A percentile compares a stretch with the other conserved stretches of the same genome.
phyloP scores from a whole-genome alignment of 139 green algal species.

The Chlamydomonas applanata region DNA sequence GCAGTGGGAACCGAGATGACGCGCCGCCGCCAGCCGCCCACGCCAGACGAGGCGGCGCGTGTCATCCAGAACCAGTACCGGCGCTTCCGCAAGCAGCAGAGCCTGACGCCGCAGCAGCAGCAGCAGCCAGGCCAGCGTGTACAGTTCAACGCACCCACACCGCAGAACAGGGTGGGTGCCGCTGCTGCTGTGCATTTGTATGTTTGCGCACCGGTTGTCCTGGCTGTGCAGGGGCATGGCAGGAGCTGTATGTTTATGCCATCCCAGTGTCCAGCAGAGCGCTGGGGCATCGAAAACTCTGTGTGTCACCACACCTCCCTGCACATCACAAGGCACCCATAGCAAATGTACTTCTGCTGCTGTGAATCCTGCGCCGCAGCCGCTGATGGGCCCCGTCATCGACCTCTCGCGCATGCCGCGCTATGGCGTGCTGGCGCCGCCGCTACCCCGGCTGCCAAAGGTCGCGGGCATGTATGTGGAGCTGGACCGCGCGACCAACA shows the following conservation, averaged over 20 bases:
- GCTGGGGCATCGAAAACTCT: too few relatives aligned
- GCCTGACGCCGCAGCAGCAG: too few relatives aligned
- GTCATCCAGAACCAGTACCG: constrained; percentile 39
- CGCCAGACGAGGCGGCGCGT: constrained; percentile 17
- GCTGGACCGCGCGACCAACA: constrained; percentile 24
- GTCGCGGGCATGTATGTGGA: constrained; percentile 7
- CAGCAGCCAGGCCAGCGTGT: not conserved
- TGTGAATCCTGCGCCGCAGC: not conserved
- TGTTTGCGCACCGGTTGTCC: too few relatives aligned
- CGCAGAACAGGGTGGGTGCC: not conserved
- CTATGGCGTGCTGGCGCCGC: constrained; percentile 36
- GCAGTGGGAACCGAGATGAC: constrained; percentile 12
- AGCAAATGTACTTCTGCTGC: too few relatives aligned
- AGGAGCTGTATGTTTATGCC: not conserved
- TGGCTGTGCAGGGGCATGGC: not conserved
- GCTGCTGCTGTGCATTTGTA: not conserved
- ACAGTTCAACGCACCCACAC: not conserved
- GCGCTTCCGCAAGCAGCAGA: constrained; percentile 17
- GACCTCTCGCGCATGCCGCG: constrained; percentile 45
- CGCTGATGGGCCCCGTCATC: constrained; percentile 33
- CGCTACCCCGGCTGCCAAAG: constrained; percentile 10
- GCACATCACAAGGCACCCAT: not conserved
- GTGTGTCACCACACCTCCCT: not conserved
- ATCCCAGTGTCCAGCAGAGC: too few relatives aligned
- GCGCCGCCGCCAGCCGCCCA: not conserved